phyloP scores from a whole-genome alignment of 2,329 filamentous ascomycete genomes.

The Cercospora zeae-maydis region DNA sequence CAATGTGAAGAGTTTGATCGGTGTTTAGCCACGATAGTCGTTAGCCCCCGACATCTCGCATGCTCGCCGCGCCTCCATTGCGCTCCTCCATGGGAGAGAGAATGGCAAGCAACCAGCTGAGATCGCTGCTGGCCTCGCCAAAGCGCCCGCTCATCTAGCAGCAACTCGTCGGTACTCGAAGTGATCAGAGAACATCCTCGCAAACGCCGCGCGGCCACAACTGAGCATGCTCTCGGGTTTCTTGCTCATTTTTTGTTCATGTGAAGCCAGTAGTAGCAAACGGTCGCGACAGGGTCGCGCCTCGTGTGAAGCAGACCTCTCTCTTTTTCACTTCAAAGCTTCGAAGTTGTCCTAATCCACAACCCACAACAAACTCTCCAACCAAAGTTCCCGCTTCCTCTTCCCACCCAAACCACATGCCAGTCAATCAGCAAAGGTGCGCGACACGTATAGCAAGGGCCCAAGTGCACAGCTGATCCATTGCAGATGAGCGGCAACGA shows the following conservation, averaged over 20 bases:
- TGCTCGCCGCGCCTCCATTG: neutral
- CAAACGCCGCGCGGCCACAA: neutral
- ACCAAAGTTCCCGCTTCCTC: neutral
- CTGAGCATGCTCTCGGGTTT: neutral
- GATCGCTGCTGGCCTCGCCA: neutral
- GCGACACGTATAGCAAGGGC: neutral
- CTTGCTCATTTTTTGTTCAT: neutral
- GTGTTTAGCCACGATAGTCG: neutral
- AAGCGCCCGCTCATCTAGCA: neutral
- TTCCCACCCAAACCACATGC: neutral
- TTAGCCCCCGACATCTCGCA: neutral
- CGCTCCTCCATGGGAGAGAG: neutral
- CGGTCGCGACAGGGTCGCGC: neutral
- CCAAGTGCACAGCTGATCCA: neutral
- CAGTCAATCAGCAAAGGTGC: neutral
- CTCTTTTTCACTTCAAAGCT: neutral
- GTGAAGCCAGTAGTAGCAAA: neutral
- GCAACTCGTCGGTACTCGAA: too few species aligned
- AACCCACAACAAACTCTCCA: neutral
- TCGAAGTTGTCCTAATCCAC: neutral
- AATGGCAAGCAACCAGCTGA: neutral
- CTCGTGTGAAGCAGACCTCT: neutral
- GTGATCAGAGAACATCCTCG: too few species aligned
- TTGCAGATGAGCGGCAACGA: slow-evolving; percentile 13
- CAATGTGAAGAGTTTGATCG: neutral